A percentile compares a stretch with the other conserved stretches of the same genome.
phyloP scores from a whole-genome alignment of 768 basidiomycete species.

The Rhizopogon roseolus region DNA sequence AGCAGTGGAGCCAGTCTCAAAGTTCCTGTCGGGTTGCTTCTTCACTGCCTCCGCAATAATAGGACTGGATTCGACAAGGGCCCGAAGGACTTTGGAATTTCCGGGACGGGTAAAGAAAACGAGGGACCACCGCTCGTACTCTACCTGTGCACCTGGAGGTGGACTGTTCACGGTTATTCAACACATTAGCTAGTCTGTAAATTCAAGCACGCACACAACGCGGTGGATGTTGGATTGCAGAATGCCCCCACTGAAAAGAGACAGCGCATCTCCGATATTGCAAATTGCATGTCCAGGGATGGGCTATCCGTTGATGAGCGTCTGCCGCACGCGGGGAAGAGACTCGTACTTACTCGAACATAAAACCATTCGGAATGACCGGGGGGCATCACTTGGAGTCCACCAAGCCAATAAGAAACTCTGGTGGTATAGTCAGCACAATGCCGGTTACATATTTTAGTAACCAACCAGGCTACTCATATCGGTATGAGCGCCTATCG shows the following conservation, averaged over 20 bases:
- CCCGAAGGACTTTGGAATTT: slow-evolving; percentile 43
- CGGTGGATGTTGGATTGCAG: slow-evolving; percentile 61
- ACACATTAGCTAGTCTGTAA: background rate
- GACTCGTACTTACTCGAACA: slow-evolving; percentile 40
- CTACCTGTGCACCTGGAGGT: slow-evolving; percentile 53
- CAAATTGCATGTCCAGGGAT: slow-evolving; percentile 54
- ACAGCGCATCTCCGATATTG: slow-evolving; percentile 58
- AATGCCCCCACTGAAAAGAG: slow-evolving; percentile 60
- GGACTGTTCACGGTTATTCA: slow-evolving; percentile 17
- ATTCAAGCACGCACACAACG: slow-evolving; percentile 30
- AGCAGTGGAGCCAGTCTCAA: slow-evolving; percentile 31
- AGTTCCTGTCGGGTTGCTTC: slow-evolving; percentile 31
- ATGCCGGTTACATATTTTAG: background rate
- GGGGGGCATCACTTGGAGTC: slow-evolving; percentile 63
- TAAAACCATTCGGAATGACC: slow-evolving; percentile 63
- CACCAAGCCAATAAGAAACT: slow-evolving; percentile 67
- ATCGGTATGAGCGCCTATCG: slow-evolving; percentile 64
- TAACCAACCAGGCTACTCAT: slow-evolving; percentile 59
- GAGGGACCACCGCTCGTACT: slow-evolving; percentile 56
- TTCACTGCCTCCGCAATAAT: slow-evolving; percentile 41
- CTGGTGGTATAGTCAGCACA: slow-evolving; percentile 18
- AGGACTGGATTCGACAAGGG: slow-evolving; percentile 46
- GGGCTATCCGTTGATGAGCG: slow-evolving; percentile 27
- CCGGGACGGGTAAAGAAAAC: slow-evolving; percentile 66
- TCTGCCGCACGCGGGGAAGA: background rate